Conservation (phyloP, 345 rosid species). For the Euphorbia peplus region DNA sequence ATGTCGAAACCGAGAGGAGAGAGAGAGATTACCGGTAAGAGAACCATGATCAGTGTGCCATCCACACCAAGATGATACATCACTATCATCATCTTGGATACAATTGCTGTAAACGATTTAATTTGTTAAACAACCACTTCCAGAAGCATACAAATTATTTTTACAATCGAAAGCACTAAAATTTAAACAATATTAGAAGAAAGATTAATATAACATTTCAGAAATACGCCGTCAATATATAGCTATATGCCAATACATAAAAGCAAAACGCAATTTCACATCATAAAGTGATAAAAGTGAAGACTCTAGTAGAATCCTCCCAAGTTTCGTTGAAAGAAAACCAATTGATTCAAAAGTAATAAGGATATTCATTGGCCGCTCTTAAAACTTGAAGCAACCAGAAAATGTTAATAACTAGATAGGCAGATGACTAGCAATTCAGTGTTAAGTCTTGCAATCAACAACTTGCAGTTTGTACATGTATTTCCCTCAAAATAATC, state of each 20-base stretch:
- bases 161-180: neutral
- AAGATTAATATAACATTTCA: neutral
- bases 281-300: neutral
- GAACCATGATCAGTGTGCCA: constrained; percentile 97
- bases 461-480: too few relatives aligned
- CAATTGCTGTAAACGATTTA: constrained; percentile 41
- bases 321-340: neutral
- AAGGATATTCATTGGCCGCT: neutral
- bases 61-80: constrained; percentile 91
- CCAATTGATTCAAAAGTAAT: neutral
- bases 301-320: neutral
- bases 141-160: constrained; percentile 13
- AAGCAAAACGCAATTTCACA: neutral
- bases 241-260: constrained; percentile 1
- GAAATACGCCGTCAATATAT: neutral
- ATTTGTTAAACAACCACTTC: constrained; percentile 15
- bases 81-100: constrained; percentile 41
- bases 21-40: constrained; percentile 52
- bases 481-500: neutral
- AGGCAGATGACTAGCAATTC: neutral
- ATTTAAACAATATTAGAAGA: neutral
- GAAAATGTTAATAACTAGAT: neutral
- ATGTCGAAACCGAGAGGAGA: neutral
- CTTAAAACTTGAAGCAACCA: neutral
- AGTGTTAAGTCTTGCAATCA: too few relatives aligned